phyloP scores from a whole-genome alignment of 2,329 filamentous ascomycete genomes.

The Ustulina deusta region DNA sequence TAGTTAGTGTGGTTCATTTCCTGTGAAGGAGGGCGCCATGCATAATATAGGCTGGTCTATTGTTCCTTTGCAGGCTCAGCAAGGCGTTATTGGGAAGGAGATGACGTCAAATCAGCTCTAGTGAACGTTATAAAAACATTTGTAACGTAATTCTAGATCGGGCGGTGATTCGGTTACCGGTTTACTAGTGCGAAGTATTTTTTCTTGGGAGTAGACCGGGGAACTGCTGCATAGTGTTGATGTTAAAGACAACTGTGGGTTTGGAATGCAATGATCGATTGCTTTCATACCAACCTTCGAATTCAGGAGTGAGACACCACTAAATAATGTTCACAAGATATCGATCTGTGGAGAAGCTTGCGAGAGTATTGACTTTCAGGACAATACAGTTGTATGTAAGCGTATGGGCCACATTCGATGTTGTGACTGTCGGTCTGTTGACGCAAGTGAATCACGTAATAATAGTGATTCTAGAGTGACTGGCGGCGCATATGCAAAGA shows the following conservation, averaged over 20 bases:
- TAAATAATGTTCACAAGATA: slow-evolving; percentile 1
- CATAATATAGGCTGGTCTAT: slow-evolving; percentile 32
- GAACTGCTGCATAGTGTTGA: background rate
- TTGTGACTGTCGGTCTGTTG: background rate
- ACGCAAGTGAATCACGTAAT: slow-evolving; percentile 22
- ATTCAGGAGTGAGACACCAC: background rate
- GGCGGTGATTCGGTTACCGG: slow-evolving; percentile 3
- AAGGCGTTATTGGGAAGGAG: slow-evolving; percentile 8
- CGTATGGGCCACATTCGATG: background rate
- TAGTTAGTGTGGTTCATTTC: slow-evolving; percentile 4
- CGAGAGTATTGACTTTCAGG: slow-evolving; percentile 6
- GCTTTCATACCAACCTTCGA: background rate
- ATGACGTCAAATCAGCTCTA: slow-evolving; percentile 4
- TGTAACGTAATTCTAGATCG: slow-evolving; percentile 20
- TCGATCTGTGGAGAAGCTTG: slow-evolving; percentile 11
- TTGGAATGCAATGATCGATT: background rate
- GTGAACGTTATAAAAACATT: background rate
- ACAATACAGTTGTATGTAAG: background rate
- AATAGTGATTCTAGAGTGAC: slow-evolving; percentile 6
- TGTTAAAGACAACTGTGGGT: slow-evolving; percentile 10
- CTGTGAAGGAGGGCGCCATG: slow-evolving; percentile 16
- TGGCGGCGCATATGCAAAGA: background rate
- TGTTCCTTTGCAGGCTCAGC: slow-evolving; percentile 27
- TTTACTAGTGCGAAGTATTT: no score
- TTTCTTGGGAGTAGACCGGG: background rate